Conservation (phyloP, 2,329 filamentous ascomycete genomes). For the Apiospora phragmitis region DNA sequence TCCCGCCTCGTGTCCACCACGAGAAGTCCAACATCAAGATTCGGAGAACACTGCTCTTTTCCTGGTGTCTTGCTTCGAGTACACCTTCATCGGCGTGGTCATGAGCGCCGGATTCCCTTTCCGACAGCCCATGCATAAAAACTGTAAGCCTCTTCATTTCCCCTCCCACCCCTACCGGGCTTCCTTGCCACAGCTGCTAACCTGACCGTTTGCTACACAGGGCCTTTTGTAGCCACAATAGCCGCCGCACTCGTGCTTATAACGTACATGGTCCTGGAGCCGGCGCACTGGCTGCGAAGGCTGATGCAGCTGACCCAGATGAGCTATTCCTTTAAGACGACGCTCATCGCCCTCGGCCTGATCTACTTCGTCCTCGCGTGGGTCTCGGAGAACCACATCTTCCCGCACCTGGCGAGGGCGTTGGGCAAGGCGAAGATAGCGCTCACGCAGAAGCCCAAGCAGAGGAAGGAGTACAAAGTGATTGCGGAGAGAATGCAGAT, state of each 20-base stretch:
- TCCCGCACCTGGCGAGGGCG: conserved; percentile 66
- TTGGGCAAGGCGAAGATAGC: conserved; percentile 63
- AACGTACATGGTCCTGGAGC: conserved; percentile 77
- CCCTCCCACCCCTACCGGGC: neutral
- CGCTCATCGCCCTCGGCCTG: conserved; percentile 69
- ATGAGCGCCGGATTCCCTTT: conserved; percentile 92
- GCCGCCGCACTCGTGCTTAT: conserved; percentile 66
- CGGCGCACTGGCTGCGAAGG: conserved; percentile 65
- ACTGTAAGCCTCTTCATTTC: conserved; percentile 59
- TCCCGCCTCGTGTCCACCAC: conserved; percentile 73
- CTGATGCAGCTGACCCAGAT: conserved; percentile 87
- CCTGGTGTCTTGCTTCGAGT: conserved; percentile 89
- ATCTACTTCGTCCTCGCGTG: conserved; percentile 70
- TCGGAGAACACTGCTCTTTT: conserved; percentile 94
- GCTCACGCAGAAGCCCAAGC: conserved; percentile 66
- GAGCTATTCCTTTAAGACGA: conserved; percentile 69
- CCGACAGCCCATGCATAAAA: conserved; percentile 74
- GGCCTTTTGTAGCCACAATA: conserved; percentile 83
- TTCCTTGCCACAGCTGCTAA: neutral
- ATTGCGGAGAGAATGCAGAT: conserved; percentile 67
- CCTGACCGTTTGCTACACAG: conserved; percentile 40
- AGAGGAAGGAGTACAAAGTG: conserved; percentile 85
- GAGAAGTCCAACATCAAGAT: conserved; percentile 81
- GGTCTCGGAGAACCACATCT: conserved; percentile 69
- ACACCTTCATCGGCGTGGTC: conserved; percentile 86